These are phyloP conservation scores for Trichophyton schoenleinii DNA, from an alignment of 2,329 filamentous ascomycete species.

Conservation along the genomic window DNA sequence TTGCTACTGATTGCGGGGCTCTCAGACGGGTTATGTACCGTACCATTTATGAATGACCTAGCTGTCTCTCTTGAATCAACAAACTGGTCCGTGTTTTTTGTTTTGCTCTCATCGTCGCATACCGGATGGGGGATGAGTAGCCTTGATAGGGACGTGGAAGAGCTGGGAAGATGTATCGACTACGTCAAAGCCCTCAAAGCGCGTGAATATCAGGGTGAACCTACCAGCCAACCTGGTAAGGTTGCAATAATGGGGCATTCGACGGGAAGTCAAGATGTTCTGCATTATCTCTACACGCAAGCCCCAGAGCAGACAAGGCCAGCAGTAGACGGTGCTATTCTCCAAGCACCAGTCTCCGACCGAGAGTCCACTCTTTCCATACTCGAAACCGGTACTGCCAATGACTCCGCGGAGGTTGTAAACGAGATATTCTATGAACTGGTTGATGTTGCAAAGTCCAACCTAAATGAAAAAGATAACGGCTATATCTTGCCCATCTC, in stretches of 20 bases:
- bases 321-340: constrained; percentile 57
- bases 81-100: constrained; percentile 42
- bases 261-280: constrained; percentile 56
- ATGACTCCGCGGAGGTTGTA: constrained; percentile 9
- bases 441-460: constrained; percentile 22
- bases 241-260: constrained; percentile 59
- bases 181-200: constrained; percentile 36
- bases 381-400: constrained; percentile 14
- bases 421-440: constrained; percentile 23
- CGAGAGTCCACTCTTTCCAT: constrained; percentile 44
- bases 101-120: constrained; percentile 42
- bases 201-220: constrained; percentile 5
- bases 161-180: constrained; percentile 40
- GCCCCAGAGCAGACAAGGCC: constrained; percentile 30
- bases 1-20: constrained; percentile 50
- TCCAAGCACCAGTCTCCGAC: constrained; percentile 72
- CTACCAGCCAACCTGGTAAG: constrained; percentile 28
- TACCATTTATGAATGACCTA: constrained; percentile 41
- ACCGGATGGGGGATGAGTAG: constrained; percentile 43
- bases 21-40: constrained; percentile 44
- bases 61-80: constrained; percentile 36
- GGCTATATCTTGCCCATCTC: constrained; percentile 25
- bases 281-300: constrained; percentile 46
- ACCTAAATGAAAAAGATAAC: constrained; percentile 14
- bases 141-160: constrained; percentile 42